These are phyloP conservation scores for Nemania serpens DNA, from an alignment of 2,329 filamentous ascomycete species.

Conservation along the genomic window DNA sequence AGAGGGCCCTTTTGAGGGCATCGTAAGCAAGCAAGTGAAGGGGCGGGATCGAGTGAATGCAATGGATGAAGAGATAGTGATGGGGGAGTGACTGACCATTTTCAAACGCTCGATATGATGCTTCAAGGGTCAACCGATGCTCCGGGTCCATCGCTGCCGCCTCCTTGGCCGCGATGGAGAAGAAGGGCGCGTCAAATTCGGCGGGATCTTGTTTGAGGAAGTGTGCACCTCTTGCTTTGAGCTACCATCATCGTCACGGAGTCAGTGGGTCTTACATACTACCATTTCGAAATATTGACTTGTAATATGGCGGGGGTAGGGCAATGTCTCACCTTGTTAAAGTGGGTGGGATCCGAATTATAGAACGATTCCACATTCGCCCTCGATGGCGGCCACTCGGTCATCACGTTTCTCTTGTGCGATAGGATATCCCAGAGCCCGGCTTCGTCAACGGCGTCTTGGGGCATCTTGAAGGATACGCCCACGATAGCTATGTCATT, in stretches of 20 bases:
- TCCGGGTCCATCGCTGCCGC: slow-evolving; percentile 3
- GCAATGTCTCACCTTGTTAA: not conserved
- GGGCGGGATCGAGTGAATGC: too few species aligned
- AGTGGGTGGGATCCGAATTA: not conserved
- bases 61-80: not conserved
- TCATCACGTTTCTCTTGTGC: not conserved
- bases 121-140: slow-evolving; percentile 5
- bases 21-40: too few species aligned
- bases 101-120: slow-evolving; percentile 8
- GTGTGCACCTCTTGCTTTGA: not conserved
- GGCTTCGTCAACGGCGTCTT: not conserved
- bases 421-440: not conserved
- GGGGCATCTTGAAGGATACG: not conserved
- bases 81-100: not conserved
- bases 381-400: not conserved
- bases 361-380: not conserved
- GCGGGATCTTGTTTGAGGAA: not conserved
- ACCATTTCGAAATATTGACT: too few species aligned
- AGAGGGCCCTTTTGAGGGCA: too few species aligned
- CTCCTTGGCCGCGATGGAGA: slow-evolving; percentile 8
- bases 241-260: too few species aligned
- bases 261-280: too few species aligned
- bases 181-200: slow-evolving; percentile 14
- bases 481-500: not conserved
- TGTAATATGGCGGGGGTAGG: too few species aligned